Evolutionary conservation across 2,329 filamentous ascomycete species (phyloP), one percentile per base, ranked within the genome.

Genomic region (Pseudogymnoascus sp.): DNA sequence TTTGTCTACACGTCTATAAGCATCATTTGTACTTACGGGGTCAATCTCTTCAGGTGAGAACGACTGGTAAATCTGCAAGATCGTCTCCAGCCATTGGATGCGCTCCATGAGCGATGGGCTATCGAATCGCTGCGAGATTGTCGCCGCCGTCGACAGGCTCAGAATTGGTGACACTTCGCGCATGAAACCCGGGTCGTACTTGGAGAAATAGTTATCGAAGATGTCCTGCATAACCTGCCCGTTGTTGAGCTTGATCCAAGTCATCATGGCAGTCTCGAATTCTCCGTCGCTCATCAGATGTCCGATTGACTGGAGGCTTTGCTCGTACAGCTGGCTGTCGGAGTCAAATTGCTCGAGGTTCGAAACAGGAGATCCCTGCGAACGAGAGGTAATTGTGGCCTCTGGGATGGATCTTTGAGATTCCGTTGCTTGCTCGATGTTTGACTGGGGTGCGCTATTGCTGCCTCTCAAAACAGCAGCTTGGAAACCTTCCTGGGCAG

Each of bases 401-500:
- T 38, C 35, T 38, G 59, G 12, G 7, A 25, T 23, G 1, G 59
- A 60, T 50, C 50, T 35, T 16, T 21, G 42, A 18, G 61, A 25
- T 38, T 40, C 47, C 7, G 28, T 56, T 53, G 14, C 8, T 40
- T n/a, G 68, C 65, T 28, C 65, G 66, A 38, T 70, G 76, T 63
- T 83, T 78, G 72, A 33, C 10, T 56, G 50, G 10, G n/a, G 3
- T 3, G n/a, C 28, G 25, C 66, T 81, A 78, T 56, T 80, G 77
- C 67, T 83, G 82, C 67, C 84, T 76, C 73, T 85, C 61, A 86
- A 74, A 63, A 87, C 79, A 67, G 83, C 82, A 44, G 82, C 82
- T 73, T 92, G 88, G 67, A 91, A 85, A 63, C 88, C 82, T 3
- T 82, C 76, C 75, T 92, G 89, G 1, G 83, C 82, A 4, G 83